Conservation (phyloP, 495 filamentous ascomycete species). For the Darksidea phi region DNA sequence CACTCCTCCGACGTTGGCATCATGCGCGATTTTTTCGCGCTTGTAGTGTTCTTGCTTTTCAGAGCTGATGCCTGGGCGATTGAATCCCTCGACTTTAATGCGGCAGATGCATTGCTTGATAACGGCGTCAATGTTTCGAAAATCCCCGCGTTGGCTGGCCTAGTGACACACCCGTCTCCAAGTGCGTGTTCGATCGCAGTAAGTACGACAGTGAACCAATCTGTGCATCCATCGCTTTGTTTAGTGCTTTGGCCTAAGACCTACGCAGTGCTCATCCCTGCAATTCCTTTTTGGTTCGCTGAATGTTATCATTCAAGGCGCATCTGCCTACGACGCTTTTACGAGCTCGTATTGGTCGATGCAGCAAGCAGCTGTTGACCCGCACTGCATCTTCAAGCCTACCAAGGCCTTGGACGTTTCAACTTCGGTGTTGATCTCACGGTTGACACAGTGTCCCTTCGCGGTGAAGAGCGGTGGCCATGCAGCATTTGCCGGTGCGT, state of each 20-base stretch:
- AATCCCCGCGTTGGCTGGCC: not conserved
- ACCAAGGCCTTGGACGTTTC: not conserved
- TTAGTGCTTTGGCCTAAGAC: no score
- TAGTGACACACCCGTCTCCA: not conserved
- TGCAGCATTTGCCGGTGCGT: slow-evolving; percentile 33
- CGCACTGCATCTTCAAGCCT: slow-evolving; percentile 6
- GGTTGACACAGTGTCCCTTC: slow-evolving; percentile 22
- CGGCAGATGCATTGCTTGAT: not conserved
- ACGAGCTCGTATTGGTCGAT: not conserved
- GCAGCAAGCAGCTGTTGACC: not conserved
- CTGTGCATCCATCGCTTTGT: no score
- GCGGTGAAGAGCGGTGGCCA: slow-evolving; percentile 43
- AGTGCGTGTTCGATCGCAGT: slow-evolving; percentile 1
- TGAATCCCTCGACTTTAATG: not conserved
- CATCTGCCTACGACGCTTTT: not conserved
- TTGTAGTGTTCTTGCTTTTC: no score
- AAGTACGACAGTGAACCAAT: not conserved
- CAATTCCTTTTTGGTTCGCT: not conserved
- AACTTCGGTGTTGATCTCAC: not conserved
- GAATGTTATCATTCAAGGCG: not conserved
- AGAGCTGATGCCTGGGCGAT: no score
- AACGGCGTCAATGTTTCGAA: not conserved
- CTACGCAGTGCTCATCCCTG: not conserved
- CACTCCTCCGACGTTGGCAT: no score
- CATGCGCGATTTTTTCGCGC: no score